Conservation (phyloP, 2,329 filamentous ascomycete genomes). For the Xylariomycetidae sp. region DNA sequence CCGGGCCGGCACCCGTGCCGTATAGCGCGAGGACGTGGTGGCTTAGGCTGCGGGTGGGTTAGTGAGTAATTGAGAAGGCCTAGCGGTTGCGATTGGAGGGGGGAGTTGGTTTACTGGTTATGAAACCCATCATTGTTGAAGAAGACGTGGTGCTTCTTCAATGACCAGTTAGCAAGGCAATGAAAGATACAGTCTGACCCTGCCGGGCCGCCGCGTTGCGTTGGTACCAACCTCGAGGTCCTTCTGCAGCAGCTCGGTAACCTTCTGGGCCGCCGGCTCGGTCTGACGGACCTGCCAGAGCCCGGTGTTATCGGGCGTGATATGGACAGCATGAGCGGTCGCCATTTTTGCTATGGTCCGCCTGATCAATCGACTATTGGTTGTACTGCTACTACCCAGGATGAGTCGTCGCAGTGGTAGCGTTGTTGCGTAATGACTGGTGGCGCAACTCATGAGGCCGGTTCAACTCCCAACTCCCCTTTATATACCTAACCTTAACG, state of each 20-base stretch:
- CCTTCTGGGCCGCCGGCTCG: slow-evolving; percentile 55
- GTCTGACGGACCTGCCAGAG: slow-evolving; percentile 43
- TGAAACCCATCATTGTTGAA: slow-evolving; percentile 75
- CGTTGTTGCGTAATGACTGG: too few relatives aligned
- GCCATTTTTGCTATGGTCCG: too few relatives aligned
- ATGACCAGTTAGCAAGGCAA: not conserved
- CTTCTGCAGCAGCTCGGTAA: slow-evolving; percentile 66
- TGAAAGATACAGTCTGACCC: not conserved
- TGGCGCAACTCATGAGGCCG: too few relatives aligned
- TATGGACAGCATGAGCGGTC: too few relatives aligned
- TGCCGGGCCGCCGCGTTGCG: too few relatives aligned
- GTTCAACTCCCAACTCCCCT: too few relatives aligned
- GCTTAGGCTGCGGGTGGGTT: slow-evolving; percentile 46
- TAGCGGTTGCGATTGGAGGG: slow-evolving; percentile 30
- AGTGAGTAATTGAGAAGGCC: too few relatives aligned
- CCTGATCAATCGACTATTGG: too few relatives aligned
- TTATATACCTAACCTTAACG: too few relatives aligned
- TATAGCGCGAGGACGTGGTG: slow-evolving; percentile 76
- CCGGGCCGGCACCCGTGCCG: slow-evolving; percentile 62
- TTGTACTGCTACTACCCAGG: too few relatives aligned
- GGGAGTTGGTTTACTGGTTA: slow-evolving; percentile 62
- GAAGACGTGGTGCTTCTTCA: slow-evolving; percentile 65
- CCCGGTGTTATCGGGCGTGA: slow-evolving; percentile 46
- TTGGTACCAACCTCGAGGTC: slow-evolving; percentile 60
- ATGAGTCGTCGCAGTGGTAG: too few relatives aligned